Evolutionary conservation across 73 alveolate species (phyloP), one percentile per base, ranked within the genome.

Genomic region (Tetrahymena malaccensis): DNA sequence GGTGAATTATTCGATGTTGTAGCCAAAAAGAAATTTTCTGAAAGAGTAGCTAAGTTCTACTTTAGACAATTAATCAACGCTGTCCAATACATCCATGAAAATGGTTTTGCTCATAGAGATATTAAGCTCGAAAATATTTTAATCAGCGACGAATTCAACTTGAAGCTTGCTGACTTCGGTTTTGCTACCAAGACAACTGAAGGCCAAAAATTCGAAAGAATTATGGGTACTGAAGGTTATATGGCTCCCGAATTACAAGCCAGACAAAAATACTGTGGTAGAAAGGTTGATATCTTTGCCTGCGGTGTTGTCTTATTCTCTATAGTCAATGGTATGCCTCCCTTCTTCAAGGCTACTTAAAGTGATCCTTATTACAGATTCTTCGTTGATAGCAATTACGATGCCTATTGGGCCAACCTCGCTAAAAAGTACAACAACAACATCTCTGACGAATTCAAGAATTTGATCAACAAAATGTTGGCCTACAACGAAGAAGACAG

Each of bases 111-210:
- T 38, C 99, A 98, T 94, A 43, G 99, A 94, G 99, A 98, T 93
- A 85, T 98, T 37, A 98, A 98, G 94, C 98, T 98, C 1, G 99
- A 98, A 96, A 98, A 98, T 94, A 93, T 97, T n/a, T 70, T 97
- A 15, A 94, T 97, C 17, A 93, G 94, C 35, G 95, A 95, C 17
- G 34, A 95, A 44, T 34, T 50, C 43, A 57, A 95, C 37, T 89
- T 95, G 40, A 95, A 95, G 55, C 94, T 95, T 50, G 93, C 95
- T 34, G 97, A 95, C 93, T 89, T 95, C 93, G 97, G 97, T 21
- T 95, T 95, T 38, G 97, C 97, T 43, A 9, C 89, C 37, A 94
- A 43, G 38, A 55, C 43, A 43, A 58, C 85, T 4, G 84, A 95
- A 38, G 93, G 95, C 11, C 37, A 89, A 55, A 43, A 50, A 33